These are phyloP conservation scores for Alternaria alternata DNA, from an alignment of 2,329 filamentous ascomycete species.

Conservation along the genomic window DNA sequence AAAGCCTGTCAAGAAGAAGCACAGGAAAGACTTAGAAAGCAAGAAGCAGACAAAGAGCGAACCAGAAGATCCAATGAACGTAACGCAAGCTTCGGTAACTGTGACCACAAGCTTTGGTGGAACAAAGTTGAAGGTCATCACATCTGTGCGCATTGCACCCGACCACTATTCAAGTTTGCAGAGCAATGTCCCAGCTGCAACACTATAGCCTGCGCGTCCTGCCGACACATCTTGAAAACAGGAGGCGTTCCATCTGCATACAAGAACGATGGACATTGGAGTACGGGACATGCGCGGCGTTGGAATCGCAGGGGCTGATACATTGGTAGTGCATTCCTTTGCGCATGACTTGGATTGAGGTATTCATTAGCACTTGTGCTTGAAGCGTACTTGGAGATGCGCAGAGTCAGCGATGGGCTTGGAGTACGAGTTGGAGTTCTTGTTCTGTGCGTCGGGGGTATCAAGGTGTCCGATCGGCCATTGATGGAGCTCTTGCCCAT, in stretches of 20 bases:
- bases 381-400: background rate
- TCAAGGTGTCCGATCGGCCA: background rate
- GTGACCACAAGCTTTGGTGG: background rate
- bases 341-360: background rate
- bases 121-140: background rate
- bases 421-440: background rate
- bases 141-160: constrained; percentile 1
- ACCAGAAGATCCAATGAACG: background rate
- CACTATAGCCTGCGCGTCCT: background rate
- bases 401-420: background rate
- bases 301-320: background rate
- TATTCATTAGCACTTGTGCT: background rate
- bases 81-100: background rate
- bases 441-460: background rate
- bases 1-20: background rate
- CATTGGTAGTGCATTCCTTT: background rate
- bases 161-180: background rate
- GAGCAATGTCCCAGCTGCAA: constrained; percentile 5
- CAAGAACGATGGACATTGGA: background rate
- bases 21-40: background rate
- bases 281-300: background rate
- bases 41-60: background rate
- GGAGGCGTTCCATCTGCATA: background rate
- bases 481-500: background rate
- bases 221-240: background rate